Conservation (phyloP, 768 basidiomycete genomes). For the Auriscalpium vulgare region DNA sequence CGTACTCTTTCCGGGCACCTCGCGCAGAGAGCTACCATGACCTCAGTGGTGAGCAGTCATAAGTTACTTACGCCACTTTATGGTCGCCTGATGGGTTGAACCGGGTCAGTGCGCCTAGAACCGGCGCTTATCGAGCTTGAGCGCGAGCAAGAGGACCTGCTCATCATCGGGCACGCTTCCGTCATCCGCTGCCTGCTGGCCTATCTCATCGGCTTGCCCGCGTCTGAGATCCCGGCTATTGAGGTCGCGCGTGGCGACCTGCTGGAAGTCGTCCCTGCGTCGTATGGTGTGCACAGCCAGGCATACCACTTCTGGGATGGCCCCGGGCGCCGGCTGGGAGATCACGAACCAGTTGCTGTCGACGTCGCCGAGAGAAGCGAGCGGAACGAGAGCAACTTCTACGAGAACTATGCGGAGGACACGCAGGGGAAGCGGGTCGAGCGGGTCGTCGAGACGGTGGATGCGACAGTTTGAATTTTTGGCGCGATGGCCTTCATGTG, state of each 20-base stretch:
- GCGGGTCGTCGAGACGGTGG: neutral
- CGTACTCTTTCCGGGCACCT: slow-evolving; percentile 86
- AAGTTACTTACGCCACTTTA: neutral
- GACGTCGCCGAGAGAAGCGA: slow-evolving; percentile 18
- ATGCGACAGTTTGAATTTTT: no score
- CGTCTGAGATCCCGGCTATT: slow-evolving; percentile 94
- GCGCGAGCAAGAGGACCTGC: slow-evolving; percentile 85
- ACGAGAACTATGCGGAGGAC: slow-evolving; percentile 73
- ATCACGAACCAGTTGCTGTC: slow-evolving; percentile 22
- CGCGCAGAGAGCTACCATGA: slow-evolving; percentile 98
- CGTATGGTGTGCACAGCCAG: slow-evolving; percentile 84
- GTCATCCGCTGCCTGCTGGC: slow-evolving; percentile 95
- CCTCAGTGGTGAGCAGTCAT: slow-evolving; percentile 51
- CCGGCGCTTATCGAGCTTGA: slow-evolving; percentile 90
- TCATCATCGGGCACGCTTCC: slow-evolving; percentile 95
- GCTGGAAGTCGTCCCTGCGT: slow-evolving; percentile 86
- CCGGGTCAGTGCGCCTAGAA: slow-evolving; percentile 77
- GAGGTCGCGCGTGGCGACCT: slow-evolving; percentile 95
- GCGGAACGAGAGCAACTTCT: slow-evolving; percentile 71
- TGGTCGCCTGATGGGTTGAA: neutral
- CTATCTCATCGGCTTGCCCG: slow-evolving; percentile 88
- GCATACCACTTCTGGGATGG: slow-evolving; percentile 93
- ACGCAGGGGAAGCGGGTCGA: slow-evolving; percentile 27
- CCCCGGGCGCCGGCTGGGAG: slow-evolving; percentile 50
- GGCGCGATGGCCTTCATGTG: no score